Conservation (phyloP, 2,329 filamentous ascomycete species). For the Ophiostoma montium region DNA sequence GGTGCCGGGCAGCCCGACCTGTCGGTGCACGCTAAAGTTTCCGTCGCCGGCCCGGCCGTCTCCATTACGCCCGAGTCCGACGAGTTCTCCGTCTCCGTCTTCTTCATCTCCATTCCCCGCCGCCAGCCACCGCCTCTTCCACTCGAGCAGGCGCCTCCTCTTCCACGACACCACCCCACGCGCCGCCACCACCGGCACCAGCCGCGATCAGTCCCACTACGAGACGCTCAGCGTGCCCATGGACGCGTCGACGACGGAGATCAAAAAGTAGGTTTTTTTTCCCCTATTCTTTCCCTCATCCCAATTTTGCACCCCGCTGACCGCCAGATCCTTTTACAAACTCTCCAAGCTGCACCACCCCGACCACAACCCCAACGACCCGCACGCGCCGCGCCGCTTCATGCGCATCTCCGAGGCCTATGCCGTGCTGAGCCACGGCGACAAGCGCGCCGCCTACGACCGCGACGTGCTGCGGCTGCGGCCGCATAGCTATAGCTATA, state of each 20-base stretch:
- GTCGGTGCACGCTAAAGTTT: too few species aligned
- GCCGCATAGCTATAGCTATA: conserved; percentile 21
- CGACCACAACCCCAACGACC: conserved; percentile 71
- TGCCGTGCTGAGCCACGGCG: conserved; percentile 54
- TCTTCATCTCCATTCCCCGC: background rate
- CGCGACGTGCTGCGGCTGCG: conserved; percentile 40
- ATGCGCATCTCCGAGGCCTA: conserved; percentile 77
- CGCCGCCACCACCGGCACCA: conserved; percentile 3
- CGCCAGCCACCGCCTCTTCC: conserved; percentile 11
- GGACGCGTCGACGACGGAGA: conserved; percentile 57
- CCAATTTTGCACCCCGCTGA: background rate
- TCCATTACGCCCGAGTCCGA: background rate
- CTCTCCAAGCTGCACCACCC: conserved; percentile 90
- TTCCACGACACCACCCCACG: conserved; percentile 17
- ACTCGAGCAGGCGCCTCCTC: conserved; percentile 17
- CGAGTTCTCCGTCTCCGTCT: background rate
- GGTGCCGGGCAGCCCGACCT: conserved; percentile 1
- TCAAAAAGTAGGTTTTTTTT: conserved; percentile 54
- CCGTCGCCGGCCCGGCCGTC: too few species aligned
- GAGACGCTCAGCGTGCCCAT: conserved; percentile 60
- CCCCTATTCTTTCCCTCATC: background rate
- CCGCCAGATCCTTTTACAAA: conserved; percentile 59
- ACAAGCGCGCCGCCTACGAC: conserved; percentile 72
- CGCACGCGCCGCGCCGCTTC: conserved; percentile 59
- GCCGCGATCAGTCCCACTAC: conserved; percentile 51